Evolutionary conservation across 495 filamentous ascomycete genomes (phyloP), one percentile per base, ranked within the genome.

Genomic region (Aspergillus cavernicola): DNA sequence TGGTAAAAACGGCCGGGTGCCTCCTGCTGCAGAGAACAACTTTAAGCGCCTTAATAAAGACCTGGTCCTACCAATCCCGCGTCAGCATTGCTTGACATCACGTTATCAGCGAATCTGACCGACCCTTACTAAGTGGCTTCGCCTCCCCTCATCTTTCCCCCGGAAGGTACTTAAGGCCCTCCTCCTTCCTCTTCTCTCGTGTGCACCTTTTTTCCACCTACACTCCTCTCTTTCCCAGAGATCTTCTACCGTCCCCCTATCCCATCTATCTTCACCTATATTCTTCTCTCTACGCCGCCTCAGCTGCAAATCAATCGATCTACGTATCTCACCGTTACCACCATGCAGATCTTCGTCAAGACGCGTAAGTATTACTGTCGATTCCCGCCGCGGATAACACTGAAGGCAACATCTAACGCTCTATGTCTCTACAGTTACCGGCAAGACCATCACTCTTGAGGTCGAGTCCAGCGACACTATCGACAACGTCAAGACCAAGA

Each of bases 361-460:
- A 96, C 90, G 60, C 81, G 88, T 92, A 77, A 86, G 87, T 86
- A 57, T 46, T 15, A 56, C 44, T 53, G 56, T 22, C 13, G 55
- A 18, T 49, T 56, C 45, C 19, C 32, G 32, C 36, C 31, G 31
- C 24, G 24, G 47, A 42, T 48, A 9, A 41, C 45, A 52, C 52
- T 50, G 49, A 53, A 46, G 12, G 13, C 36, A 32, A 15, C 24
- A 28, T 29, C 23, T 39, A 61, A 69, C 43, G 63, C 63, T 42
- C 20, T 23, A 15, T 35, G 38, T 26, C 4, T 29, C 16, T 53
- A 11, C 50, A 74, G 71, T 96, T 59, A 97, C 92, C 49, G 92
- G 92, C 71, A 97, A 97, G 88, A 97, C 92, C 79, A 97, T 97
- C 81, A 97, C 92, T 63, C 85, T 97, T 65, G 92, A 97, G 89